Percentiles rank a stretch among this genome's conserved stretches.
phyloP scores from a whole-genome alignment of 2,329 filamentous ascomycete species.

The Mycogone perniciosa region DNA sequence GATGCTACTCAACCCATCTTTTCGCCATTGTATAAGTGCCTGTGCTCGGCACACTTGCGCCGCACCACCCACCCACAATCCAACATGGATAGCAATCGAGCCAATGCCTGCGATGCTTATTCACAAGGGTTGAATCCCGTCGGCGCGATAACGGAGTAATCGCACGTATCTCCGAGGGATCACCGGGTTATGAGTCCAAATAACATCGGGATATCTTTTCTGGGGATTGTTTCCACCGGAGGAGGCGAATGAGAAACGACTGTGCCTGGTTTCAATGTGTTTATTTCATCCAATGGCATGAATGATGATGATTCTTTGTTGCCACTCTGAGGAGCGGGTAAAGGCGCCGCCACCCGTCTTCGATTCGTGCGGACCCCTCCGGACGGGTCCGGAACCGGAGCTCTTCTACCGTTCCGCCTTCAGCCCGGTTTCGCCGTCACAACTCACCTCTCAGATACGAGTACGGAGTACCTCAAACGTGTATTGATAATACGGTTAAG shows the following conservation, averaged over 20 bases:
- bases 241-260: too few species aligned
- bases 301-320: not conserved
- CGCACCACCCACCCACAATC: not conserved
- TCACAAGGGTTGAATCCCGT: conserved; percentile 2
- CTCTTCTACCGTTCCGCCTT: not conserved
- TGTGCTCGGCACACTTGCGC: conserved; percentile 3
- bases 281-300: not conserved
- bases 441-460: too few species aligned
- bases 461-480: too few species aligned
- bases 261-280: not conserved
- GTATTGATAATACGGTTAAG: too few species aligned
- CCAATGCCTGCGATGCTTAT: conserved; percentile 5
- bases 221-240: too few species aligned
- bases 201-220: not conserved
- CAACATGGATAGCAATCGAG: not conserved
- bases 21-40: conserved; percentile 6
- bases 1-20: conserved; percentile 10
- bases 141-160: conserved; percentile 5
- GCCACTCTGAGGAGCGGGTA: not conserved
- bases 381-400: conserved; percentile 14
- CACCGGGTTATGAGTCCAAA: not conserved
- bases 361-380: not conserved
- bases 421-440: too few species aligned
- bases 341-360: conserved; percentile 2
- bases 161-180: not conserved